Conservation (phyloP, 257 asterid genomes). For the Scutellaria galericulata region DNA sequence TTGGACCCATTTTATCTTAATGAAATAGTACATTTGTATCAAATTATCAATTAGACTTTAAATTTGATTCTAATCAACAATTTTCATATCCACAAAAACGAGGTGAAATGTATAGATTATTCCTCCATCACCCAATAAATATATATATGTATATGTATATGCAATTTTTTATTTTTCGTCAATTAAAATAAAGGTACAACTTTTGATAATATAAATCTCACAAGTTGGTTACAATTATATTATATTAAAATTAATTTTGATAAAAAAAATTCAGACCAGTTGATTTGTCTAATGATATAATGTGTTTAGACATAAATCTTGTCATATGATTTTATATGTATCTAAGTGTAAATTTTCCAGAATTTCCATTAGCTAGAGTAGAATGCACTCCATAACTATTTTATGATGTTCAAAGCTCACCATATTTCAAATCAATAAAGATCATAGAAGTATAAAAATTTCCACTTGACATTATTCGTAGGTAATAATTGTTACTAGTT, state of each 20-base stretch:
- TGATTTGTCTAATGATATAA: neutral
- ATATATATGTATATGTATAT: neutral
- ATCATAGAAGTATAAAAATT: too few species aligned
- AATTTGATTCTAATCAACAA: neutral
- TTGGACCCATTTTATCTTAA: constrained; percentile 1
- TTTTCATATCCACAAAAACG: neutral
- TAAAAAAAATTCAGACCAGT: too few species aligned
- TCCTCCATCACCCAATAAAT: neutral
- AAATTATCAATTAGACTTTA: neutral
- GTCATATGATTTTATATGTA: neutral
- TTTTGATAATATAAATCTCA: too few species aligned
- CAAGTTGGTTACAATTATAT: too few species aligned
- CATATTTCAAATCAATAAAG: too few species aligned
- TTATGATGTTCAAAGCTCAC: constrained; percentile 9
- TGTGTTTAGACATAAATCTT: neutral
- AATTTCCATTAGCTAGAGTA: constrained; percentile 18
- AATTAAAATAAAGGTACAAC: too few species aligned
- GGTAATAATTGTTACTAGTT: neutral
- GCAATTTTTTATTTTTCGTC: neutral
- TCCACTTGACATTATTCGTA: neutral
- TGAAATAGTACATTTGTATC: neutral
- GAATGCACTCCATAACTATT: constrained; percentile 3
- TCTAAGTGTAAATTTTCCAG: neutral
- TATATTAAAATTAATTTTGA: too few species aligned
- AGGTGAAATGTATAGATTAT: neutral